Evolutionary conservation across 2,329 filamentous ascomycete species (phyloP).

Genomic region (Fusarium tjaetaba): DNA sequence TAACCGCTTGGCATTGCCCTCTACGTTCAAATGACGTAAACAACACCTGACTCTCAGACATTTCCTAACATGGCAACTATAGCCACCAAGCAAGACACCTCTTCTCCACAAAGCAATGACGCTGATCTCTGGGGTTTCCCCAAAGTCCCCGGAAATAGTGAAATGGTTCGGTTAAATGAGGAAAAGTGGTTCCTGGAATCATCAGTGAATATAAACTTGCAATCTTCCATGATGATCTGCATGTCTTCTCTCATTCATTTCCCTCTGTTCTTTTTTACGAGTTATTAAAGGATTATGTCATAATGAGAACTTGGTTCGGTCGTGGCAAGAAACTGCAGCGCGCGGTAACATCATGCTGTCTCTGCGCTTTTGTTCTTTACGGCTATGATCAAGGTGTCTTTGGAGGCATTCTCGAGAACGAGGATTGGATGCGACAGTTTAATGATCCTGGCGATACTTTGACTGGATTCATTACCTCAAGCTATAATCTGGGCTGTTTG

Average conservation of each 20-base stretch:
- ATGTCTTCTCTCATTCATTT: fast-evolving
- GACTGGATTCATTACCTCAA: constrained; percentile 46
- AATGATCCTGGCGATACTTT: constrained; percentile 40
- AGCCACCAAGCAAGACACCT: background rate
- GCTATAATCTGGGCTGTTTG: constrained; percentile 55
- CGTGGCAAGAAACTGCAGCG: constrained; percentile 38
- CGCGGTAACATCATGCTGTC: constrained; percentile 35
- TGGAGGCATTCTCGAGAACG: constrained; percentile 57
- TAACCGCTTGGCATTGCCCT: background rate
- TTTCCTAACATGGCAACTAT: background rate
- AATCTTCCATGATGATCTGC: background rate
- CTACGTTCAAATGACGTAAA: background rate
- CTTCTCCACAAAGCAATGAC: background rate
- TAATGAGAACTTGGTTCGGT: constrained; percentile 37
- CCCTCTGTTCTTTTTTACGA: background rate
- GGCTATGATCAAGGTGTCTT: constrained; percentile 62
- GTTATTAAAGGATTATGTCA: background rate
- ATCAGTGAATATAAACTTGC: background rate
- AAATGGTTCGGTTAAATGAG: background rate
- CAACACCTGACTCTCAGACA: background rate
- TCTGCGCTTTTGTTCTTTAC: constrained; percentile 44
- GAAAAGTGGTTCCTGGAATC: background rate
- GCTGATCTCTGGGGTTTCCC: background rate
- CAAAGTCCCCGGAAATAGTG: background rate
- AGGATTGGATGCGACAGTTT: constrained; percentile 53